Percentiles rank a stretch among this genome's conserved stretches.
phyloP scores from a whole-genome alignment of 2,329 filamentous ascomycete genomes.

The Xylaria digitata region DNA sequence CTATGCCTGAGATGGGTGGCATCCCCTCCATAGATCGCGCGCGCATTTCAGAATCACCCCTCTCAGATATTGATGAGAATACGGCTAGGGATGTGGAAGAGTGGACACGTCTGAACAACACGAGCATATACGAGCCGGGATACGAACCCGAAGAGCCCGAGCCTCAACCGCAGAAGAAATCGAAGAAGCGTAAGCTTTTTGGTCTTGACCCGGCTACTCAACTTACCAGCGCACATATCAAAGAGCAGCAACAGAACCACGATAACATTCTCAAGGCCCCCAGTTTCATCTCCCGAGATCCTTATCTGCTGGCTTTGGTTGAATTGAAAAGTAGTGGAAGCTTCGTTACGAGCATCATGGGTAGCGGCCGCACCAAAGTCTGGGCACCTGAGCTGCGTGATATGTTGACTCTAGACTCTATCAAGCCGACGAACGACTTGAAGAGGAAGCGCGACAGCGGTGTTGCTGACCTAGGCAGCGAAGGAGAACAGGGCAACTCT shows the following conservation, averaged over 20 bases:
- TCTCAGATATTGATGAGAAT: conserved; percentile 76
- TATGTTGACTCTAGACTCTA: conserved; percentile 87
- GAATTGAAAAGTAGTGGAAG: conserved; percentile 91
- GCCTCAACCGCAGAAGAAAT: conserved; percentile 78
- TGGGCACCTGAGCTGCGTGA: conserved; percentile 95
- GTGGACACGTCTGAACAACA: conserved; percentile 63
- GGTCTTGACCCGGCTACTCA: conserved; percentile 84
- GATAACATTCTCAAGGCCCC: conserved; percentile 86
- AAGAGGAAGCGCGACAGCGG: conserved; percentile 96
- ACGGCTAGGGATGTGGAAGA: conserved; percentile 71
- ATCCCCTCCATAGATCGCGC: conserved; percentile 63
- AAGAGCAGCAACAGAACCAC: conserved; percentile 85
- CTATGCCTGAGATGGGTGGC: conserved; percentile 61
- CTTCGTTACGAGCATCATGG: conserved; percentile 88
- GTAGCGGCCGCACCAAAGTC: conserved; percentile 78
- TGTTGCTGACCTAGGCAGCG: conserved; percentile 80
- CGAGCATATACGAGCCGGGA: conserved; percentile 71
- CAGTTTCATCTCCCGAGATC: conserved; percentile 86
- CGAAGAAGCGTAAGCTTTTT: conserved; percentile 84
- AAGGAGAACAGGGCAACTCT: conserved; percentile 69
- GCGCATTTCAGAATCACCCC: conserved; percentile 75
- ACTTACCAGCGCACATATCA: conserved; percentile 80
- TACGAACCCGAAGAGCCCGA: conserved; percentile 69
- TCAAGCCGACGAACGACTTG: conserved; percentile 80
- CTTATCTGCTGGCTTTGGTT: conserved; percentile 85